Conservation (phyloP, 2,329 filamentous ascomycete genomes). For the Aspergillus niger region DNA sequence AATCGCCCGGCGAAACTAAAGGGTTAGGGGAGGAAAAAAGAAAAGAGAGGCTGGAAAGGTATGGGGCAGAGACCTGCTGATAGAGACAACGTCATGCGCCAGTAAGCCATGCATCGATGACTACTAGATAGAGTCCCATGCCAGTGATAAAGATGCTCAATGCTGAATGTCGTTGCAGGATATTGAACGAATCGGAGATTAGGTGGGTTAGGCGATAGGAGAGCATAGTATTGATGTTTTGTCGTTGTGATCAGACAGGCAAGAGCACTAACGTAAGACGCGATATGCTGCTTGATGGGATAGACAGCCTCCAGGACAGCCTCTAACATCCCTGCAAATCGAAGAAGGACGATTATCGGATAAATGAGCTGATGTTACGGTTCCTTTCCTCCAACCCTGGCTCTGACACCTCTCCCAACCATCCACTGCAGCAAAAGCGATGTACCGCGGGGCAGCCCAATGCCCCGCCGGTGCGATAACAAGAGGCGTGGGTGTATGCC, state of each 20-base stretch:
- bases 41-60: not conserved
- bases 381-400: conserved; percentile 4
- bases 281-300: not conserved
- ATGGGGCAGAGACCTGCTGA: not conserved
- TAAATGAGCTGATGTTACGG: conserved; percentile 10
- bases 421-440: conserved; percentile 4
- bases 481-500: not conserved
- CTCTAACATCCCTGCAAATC: not conserved
- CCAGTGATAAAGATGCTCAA: not conserved
- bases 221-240: not conserved
- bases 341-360: not conserved
- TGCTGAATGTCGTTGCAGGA: conserved; percentile 4
- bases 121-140: not conserved
- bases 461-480: conserved; percentile 13
- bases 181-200: conserved; percentile 15
- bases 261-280: not conserved
- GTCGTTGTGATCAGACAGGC: not conserved
- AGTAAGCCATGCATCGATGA: not conserved
- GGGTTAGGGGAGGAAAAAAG: not conserved
- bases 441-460: conserved; percentile 15
- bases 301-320: not conserved
- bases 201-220: conserved; percentile 9
- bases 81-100: not conserved
- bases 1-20: not conserved
- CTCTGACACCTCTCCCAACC: not conserved